These are phyloP conservation scores for Phylloporus arenicola DNA, from an alignment of 768 basidiomycete genomes.

Conservation along the genomic window DNA sequence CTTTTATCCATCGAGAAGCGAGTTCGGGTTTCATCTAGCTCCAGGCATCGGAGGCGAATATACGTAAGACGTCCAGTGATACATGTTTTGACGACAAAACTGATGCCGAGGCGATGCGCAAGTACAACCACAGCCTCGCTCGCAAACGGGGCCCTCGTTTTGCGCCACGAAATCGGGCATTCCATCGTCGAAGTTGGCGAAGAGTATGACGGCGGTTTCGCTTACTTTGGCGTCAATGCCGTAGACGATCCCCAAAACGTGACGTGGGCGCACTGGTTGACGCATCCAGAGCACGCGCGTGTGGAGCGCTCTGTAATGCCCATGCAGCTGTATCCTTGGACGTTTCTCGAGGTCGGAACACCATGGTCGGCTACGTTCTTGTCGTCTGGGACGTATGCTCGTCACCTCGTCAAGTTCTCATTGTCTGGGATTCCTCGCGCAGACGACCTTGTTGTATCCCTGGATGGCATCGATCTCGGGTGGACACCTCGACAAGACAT, in stretches of 20 bases:
- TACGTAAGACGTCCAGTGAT: slow-evolving; percentile 46
- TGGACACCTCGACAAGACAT: slow-evolving; percentile 51
- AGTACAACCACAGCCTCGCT: slow-evolving; percentile 74
- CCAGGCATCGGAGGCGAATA: slow-evolving; percentile 72
- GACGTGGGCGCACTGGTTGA: slow-evolving; percentile 73
- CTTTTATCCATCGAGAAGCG: neutral
- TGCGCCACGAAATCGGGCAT: slow-evolving; percentile 78
- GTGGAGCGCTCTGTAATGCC: slow-evolving; percentile 72
- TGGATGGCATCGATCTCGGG: slow-evolving; percentile 55
- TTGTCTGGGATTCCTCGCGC: slow-evolving; percentile 60
- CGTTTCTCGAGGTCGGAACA: slow-evolving; percentile 53
- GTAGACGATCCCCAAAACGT: slow-evolving; percentile 40
- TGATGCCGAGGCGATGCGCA: slow-evolving; percentile 1
- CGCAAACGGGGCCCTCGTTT: slow-evolving; percentile 67
- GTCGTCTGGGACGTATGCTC: slow-evolving; percentile 59
- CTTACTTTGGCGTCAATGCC: slow-evolving; percentile 68
- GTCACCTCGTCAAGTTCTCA: slow-evolving; percentile 64
- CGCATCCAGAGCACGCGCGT: slow-evolving; percentile 32
- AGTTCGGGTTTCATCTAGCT: neutral
- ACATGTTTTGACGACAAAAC: neutral
- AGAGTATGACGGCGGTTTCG: slow-evolving; percentile 76
- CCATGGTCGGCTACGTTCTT: slow-evolving; percentile 58
- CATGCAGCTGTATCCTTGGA: slow-evolving; percentile 72
- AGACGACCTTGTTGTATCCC: slow-evolving; percentile 48
- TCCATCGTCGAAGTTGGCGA: slow-evolving; percentile 76